Evolutionary conservation across 2,329 filamentous ascomycete genomes (phyloP).

Genomic region (Pseudopyrenochaeta lycopersici): DNA sequence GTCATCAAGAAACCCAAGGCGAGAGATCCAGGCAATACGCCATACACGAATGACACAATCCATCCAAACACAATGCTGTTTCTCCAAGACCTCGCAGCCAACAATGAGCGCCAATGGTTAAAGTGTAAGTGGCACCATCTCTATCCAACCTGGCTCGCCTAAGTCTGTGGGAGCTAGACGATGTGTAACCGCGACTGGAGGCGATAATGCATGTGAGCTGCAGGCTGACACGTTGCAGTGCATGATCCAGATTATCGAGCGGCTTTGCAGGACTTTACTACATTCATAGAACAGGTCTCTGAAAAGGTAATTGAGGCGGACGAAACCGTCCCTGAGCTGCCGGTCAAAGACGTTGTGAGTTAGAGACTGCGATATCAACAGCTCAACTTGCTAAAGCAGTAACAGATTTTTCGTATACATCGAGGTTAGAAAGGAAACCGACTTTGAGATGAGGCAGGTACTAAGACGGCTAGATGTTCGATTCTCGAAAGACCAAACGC

Average conservation of each 20-base stretch:
- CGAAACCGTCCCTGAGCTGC: constrained; percentile 84
- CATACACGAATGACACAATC: constrained; percentile 65
- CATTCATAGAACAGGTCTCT: constrained; percentile 77
- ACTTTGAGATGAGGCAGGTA: background rate
- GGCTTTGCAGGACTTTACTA: constrained; percentile 81
- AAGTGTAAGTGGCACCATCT: constrained; percentile 60
- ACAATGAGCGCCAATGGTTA: constrained; percentile 71
- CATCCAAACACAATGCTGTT: constrained; percentile 72
- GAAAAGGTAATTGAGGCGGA: constrained; percentile 76
- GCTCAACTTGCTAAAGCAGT: constrained; percentile 20
- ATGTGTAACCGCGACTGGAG: background rate
- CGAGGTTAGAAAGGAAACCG: constrained; percentile 53
- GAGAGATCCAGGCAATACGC: constrained; percentile 66
- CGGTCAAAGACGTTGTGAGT: constrained; percentile 78
- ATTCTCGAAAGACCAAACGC: constrained; percentile 84
- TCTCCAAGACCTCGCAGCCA: constrained; percentile 64
- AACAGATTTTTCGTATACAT: constrained; percentile 81
- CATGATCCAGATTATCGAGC: constrained; percentile 82
- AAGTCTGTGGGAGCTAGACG: background rate
- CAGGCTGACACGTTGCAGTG: constrained; percentile 58
- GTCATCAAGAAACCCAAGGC: constrained; percentile 71
- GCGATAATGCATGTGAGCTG: background rate
- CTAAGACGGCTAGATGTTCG: constrained; percentile 67
- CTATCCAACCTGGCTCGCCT: background rate
- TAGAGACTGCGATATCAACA: background rate